phyloP scores from a whole-genome alignment of 768 basidiomycete genomes.

The Amanita jacksonii region DNA sequence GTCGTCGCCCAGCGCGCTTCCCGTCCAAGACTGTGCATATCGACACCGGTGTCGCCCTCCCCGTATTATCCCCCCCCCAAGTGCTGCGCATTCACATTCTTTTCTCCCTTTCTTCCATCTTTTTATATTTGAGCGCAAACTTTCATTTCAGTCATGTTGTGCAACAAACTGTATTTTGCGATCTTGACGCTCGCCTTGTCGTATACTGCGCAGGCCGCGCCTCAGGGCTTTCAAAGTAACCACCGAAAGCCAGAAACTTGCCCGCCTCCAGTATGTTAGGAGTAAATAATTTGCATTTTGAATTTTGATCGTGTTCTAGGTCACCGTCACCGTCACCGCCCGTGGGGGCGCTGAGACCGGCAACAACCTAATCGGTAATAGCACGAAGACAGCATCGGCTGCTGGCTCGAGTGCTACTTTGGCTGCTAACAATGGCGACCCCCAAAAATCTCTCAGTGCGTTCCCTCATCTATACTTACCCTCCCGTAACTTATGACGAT shows the following conservation, averaged over 20 bases:
- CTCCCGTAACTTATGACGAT: constrained; percentile 2
- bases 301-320: background rate
- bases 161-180: constrained; percentile 28
- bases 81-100: constrained; percentile 2
- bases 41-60: constrained; percentile 6
- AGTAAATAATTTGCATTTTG: background rate
- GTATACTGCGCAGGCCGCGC: constrained; percentile 22
- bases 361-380: background rate
- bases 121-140: background rate
- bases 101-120: background rate
- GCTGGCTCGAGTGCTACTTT: background rate
- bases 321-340: background rate
- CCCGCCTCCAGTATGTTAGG: too few species aligned
- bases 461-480: background rate
- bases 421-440: constrained; percentile 15
- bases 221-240: constrained; percentile 4
- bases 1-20: constrained; percentile 9
- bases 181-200: constrained; percentile 28
- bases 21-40: background rate
- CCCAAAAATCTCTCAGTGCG: constrained; percentile 31
- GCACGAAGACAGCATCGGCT: constrained; percentile 3
- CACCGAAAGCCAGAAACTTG: too few species aligned
- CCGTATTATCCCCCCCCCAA: background rate
- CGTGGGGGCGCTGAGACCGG: background rate
- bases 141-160: constrained; percentile 27